Percentiles rank a stretch among this genome's conserved stretches.
These are phyloP conservation scores for Globisporangium uncinulatum DNA, from an alignment of 352 stramenopile genomes.

Conservation along the genomic window DNA sequence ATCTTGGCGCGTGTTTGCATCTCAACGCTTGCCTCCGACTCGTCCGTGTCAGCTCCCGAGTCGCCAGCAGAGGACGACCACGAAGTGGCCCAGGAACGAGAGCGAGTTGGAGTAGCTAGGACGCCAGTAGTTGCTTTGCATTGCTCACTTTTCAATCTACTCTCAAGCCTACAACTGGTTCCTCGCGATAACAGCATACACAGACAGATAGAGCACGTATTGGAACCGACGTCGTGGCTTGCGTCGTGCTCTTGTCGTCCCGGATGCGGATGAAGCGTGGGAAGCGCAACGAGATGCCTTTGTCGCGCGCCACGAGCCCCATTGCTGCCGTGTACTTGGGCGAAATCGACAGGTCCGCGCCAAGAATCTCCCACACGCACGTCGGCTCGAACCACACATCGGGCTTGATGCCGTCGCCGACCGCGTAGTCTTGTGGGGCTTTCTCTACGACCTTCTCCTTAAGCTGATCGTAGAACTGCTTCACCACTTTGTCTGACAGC, in stretches of 20 bases:
- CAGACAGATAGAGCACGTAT: slow-evolving; percentile 32
- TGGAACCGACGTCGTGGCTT: slow-evolving; percentile 96
- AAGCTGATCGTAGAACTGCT: slow-evolving; percentile 83
- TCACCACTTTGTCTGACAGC: slow-evolving; percentile 97
- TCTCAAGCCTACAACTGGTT: too few species aligned
- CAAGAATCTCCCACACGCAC: slow-evolving; percentile 98
- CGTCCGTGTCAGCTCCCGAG: too few species aligned
- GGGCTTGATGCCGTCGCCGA: slow-evolving; percentile 85
- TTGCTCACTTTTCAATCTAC: too few species aligned
- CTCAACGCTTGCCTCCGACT: too few species aligned
- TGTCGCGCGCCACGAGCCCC: slow-evolving; percentile 84
- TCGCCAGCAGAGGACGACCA: too few species aligned
- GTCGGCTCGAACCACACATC: slow-evolving; percentile 96
- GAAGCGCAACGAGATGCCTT: slow-evolving; percentile 98
- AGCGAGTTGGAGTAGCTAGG: too few species aligned
- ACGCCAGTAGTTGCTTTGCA: too few species aligned
- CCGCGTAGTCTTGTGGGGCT: slow-evolving; percentile 90
- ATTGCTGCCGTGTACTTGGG: slow-evolving; percentile 97
- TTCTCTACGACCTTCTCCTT: slow-evolving; percentile 79
- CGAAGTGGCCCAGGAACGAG: too few species aligned
- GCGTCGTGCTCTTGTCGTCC: slow-evolving; percentile 95
- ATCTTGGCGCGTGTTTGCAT: too few species aligned
- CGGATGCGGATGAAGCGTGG: slow-evolving; percentile 97
- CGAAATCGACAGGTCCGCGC: slow-evolving; percentile 97
- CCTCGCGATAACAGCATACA: slow-evolving; percentile 1